Evolutionary conservation across 352 stramenopile genomes (phyloP).

Genomic region (Phytophthora pistaciae): DNA sequence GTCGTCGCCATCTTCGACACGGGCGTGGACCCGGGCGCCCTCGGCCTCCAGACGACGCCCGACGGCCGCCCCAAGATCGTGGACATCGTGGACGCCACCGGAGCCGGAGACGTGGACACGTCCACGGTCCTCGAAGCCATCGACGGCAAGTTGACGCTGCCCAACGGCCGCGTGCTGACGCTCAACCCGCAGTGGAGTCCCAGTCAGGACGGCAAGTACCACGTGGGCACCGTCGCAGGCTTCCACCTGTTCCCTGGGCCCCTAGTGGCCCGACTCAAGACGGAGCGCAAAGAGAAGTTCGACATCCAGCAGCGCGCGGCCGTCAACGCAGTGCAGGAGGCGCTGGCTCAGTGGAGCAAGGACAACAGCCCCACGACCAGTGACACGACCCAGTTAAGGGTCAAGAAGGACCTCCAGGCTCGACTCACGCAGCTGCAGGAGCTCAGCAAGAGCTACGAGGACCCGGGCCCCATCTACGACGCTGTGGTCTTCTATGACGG

Average conservation of each 20-base stretch:
- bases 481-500: slow-evolving; percentile 92
- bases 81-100: slow-evolving; percentile 96
- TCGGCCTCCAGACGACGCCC: slow-evolving; percentile 85
- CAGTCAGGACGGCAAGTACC: slow-evolving; percentile 72
- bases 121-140: slow-evolving; percentile 60
- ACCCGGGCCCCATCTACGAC: slow-evolving; percentile 95
- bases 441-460: slow-evolving; percentile 81
- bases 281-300: slow-evolving; percentile 87
- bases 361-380: slow-evolving; percentile 77
- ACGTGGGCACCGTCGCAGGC: slow-evolving; percentile 84
- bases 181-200: slow-evolving; percentile 79
- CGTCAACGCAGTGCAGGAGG: slow-evolving; percentile 69
- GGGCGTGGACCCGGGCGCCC: slow-evolving; percentile 93
- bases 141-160: slow-evolving; percentile 59
- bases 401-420: slow-evolving; percentile 88
- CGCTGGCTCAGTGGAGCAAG: slow-evolving; percentile 65
- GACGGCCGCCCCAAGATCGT: slow-evolving; percentile 94
- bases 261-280: slow-evolving; percentile 80
- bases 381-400: slow-evolving; percentile 50
- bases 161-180: slow-evolving; percentile 59
- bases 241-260: slow-evolving; percentile 91
- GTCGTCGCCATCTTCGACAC: slow-evolving; percentile 97
- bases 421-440: slow-evolving; percentile 76
- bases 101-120: slow-evolving; percentile 94
- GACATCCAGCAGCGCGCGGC: slow-evolving; percentile 71